Base-by-base conservation (phyloP, 148 eudicot genomes). In the Fagopyrum homotropicum region DNA sequence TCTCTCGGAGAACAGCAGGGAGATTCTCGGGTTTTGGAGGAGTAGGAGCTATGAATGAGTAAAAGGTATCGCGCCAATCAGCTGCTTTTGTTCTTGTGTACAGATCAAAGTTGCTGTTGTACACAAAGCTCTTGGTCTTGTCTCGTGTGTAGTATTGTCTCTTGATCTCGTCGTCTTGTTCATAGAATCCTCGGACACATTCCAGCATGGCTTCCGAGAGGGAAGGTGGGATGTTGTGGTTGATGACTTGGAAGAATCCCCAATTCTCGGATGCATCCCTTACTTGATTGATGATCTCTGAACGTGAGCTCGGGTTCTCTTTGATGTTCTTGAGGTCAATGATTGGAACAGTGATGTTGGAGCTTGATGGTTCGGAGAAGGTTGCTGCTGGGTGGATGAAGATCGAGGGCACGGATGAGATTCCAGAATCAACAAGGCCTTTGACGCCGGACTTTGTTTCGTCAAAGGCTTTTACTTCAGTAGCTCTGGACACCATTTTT, bases 391-490 rank as follows among this genome's bases (percentile, higher is more conserved):
- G 77, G 30, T 64, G 81, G 55, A 69, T 17, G 84, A 87, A 89
- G 17, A 87, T 72, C 0, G 12, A 7, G 0, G 88, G 91, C 29
- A 89, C 48, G 9, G 82, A 77, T 15, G 77, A 9, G 45, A 84
- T 49, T 12, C 88, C 88, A 4, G 88, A 54, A 17, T 89, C 93
- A 1, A 86, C 84, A 1, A 87, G 83, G 22, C 89, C 91, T 51
- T 89, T 86, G 8, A 89, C 93, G 6, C 93, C 91, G 5, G 86
- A 59, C 83, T 87, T 89, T 0, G 91, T 80, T 9, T 89, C 89
- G 29, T 89, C 91, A 46, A 89, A 89, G 3, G 86, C 82, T 79
- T 82, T 80, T 14, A 84, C 61, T 40, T 90, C 89, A 3, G 46
- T 64, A 7, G 43, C 17, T 45, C 82, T 73, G 70, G 70, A 64